Evolutionary conservation across 2,329 filamentous ascomycete species (phyloP).

Genomic region (Alternaria tenuissima): DNA sequence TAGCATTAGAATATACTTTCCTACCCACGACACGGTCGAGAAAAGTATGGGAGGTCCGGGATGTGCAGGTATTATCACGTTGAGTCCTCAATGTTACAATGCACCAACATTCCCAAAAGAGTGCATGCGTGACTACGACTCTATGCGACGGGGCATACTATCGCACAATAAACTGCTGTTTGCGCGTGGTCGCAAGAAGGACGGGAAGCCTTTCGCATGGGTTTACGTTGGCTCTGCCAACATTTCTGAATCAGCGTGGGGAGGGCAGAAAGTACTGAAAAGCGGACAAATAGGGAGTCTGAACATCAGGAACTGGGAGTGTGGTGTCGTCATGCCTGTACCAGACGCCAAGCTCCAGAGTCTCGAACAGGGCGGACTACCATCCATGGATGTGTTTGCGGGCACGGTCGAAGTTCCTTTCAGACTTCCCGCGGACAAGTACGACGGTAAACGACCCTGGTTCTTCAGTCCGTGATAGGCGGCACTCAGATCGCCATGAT

Average conservation of each 20-base stretch:
- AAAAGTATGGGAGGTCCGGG: conserved; percentile 68
- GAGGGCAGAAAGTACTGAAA: conserved; percentile 75
- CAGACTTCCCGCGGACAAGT: conserved; percentile 63
- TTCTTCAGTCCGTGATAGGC: conserved; percentile 44
- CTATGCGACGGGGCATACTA: conserved; percentile 73
- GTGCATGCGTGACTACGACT: conserved; percentile 78
- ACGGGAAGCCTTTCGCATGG: conserved; percentile 65
- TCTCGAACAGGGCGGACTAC: conserved; percentile 24
- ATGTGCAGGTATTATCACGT: conserved; percentile 81
- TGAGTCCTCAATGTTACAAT: conserved; percentile 77
- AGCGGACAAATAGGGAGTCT: conserved; percentile 74
- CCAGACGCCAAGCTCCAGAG: conserved; percentile 25
- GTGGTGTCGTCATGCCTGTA: conserved; percentile 80
- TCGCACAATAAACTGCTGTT: conserved; percentile 82
- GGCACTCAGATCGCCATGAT: background rate
- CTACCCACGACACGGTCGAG: conserved; percentile 56
- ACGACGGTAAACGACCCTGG: conserved; percentile 58
- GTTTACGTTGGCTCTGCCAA: conserved; percentile 92
- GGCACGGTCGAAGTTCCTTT: conserved; percentile 70
- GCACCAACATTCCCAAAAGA: conserved; percentile 72
- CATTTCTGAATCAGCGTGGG: conserved; percentile 93
- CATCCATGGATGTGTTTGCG: conserved; percentile 61
- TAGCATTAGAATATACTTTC: conserved; percentile 45
- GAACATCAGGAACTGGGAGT: conserved; percentile 88
- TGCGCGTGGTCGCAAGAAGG: conserved; percentile 41